Base-by-base conservation (phyloP, 768 basidiomycete species). In the Mycena capillaripes region DNA sequence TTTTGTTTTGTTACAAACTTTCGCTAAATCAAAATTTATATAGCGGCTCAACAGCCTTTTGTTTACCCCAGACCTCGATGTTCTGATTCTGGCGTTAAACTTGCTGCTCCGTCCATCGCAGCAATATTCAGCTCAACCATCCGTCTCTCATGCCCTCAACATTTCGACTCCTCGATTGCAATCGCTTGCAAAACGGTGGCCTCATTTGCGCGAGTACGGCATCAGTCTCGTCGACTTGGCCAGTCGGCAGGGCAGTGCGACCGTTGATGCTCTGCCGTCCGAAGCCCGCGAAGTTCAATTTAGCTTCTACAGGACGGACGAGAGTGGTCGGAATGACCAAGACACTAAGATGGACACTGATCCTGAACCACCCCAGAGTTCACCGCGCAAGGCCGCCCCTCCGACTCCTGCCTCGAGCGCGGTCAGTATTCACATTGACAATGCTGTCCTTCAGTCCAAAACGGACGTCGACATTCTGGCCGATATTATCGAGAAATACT, bases 51-150 rank as follows among this genome's bases (percentile, higher is more conserved):
- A 95, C 81, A 92, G 93, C 78, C 86, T 99, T 38, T 87, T 99
- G 73, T 91, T 91, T 78, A 95, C 95, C 9, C 92, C 92, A 30
- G 97, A 99, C 84, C 85, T 98, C 71, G 96, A 98, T 78, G 87
- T 99, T 52, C 87, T 99, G 50, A 89, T 95, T 65, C 84, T 94
- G 36, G 89, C 96, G 38, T 86, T 99, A 70, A 93, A 94, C 75
- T 89, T 98, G 55, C 86, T 98, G 58, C 89, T 98, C 32, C 93
- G 98, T 36, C 97, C 97, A 2, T 92, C 96, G 5, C 97, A 98
- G 78, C 97, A 98, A 79, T 99, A 98, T 80, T 96, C 95, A 10
- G 90, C 92, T 17, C 93, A 95, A 76, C 93, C 94, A 11, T 91
- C 95, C 16, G 92, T 97, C 61, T 93, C 95, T 46, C 90, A 93